These are phyloP conservation scores for Candida wancherniae DNA, from an alignment of 805 yeast genomes.

Conservation along the genomic window DNA sequence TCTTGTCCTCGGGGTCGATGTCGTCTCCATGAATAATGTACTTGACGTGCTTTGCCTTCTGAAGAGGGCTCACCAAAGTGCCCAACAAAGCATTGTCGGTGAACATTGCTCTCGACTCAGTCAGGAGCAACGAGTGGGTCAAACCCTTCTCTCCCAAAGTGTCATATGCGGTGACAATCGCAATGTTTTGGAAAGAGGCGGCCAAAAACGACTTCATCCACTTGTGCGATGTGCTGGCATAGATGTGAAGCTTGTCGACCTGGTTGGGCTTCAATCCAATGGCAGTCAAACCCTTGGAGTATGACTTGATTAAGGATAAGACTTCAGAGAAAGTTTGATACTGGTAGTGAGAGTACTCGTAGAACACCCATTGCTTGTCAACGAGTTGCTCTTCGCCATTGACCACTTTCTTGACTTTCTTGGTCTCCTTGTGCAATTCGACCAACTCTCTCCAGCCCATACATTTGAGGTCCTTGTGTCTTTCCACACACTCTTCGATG, in stretches of 20 bases:
- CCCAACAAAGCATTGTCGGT: conserved; percentile 74
- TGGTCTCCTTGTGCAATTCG: conserved; percentile 72
- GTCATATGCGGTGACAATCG: conserved; percentile 94
- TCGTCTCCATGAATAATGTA: conserved; percentile 67
- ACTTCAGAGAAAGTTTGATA: conserved; percentile 61
- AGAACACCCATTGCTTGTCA: conserved; percentile 85
- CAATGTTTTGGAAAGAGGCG: conserved; percentile 69
- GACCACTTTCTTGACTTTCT: conserved; percentile 65
- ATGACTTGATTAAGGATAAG: conserved; percentile 40
- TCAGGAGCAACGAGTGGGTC: conserved; percentile 78
- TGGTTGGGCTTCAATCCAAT: conserved; percentile 65
- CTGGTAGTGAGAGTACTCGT: conserved; percentile 70
- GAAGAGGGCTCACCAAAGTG: conserved; percentile 67
- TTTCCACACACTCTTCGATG: conserved; percentile 54
- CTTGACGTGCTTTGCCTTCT: conserved; percentile 56
- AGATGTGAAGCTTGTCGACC: conserved; percentile 68
- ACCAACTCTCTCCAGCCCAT: conserved; percentile 77
- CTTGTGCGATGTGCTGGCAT: conserved; percentile 79
- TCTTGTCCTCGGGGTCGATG: conserved; percentile 57
- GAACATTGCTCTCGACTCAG: conserved; percentile 73
- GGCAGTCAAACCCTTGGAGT: conserved; percentile 72
- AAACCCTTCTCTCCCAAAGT: conserved; percentile 87
- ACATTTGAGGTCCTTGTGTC: conserved; percentile 49
- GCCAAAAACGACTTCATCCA: conserved; percentile 91
- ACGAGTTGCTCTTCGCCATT: conserved; percentile 70